These are phyloP conservation scores for Coemansia reversa DNA, from an alignment of 192 early-diverging fungal species.

Conservation along the genomic window DNA sequence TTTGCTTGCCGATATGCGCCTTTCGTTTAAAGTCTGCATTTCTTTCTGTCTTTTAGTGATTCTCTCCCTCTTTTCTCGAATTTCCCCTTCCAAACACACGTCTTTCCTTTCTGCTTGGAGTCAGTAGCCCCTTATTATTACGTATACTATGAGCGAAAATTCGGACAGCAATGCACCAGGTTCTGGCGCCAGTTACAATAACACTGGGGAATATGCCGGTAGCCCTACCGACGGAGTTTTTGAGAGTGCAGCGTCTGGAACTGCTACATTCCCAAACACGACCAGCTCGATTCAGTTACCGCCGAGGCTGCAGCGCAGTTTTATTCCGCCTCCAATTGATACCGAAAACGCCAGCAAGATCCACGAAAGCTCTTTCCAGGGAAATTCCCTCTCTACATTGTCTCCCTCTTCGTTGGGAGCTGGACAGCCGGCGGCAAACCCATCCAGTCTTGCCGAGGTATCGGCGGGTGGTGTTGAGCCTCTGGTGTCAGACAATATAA, in stretches of 20 bases:
- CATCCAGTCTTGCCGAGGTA: not conserved
- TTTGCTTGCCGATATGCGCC: not conserved
- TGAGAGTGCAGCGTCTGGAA: slow-evolving; percentile 4
- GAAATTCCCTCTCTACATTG: slow-evolving; percentile 23
- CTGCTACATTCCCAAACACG: slow-evolving; percentile 19
- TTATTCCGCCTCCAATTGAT: slow-evolving; percentile 48
- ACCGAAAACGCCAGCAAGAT: slow-evolving; percentile 42
- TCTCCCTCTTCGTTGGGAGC: slow-evolving; percentile 20
- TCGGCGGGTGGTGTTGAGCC: slow-evolving; percentile 8
- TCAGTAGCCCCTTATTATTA: not conserved
- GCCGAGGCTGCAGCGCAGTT: slow-evolving; percentile 47
- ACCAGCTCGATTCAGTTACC: slow-evolving; percentile 36
- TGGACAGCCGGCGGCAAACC: not conserved
- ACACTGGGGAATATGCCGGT: not conserved
- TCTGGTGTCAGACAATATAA: slow-evolving; percentile 1
- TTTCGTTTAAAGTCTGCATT: not conserved
- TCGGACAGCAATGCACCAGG: slow-evolving; percentile 2
- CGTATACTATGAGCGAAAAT: slow-evolving; percentile 4
- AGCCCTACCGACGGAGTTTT: slow-evolving; percentile 18
- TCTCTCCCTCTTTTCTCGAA: slow-evolving; percentile 5
- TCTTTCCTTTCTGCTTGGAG: slow-evolving; percentile 3
- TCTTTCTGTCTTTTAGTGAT: not conserved
- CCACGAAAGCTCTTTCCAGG: slow-evolving; percentile 25
- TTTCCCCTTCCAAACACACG: not conserved
- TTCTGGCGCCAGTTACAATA: not conserved